Percentiles rank a stretch among this genome's conserved stretches.
Evolutionary conservation across 2,329 filamentous ascomycete species (phyloP).

Genomic region (Nectriaceae sp.): DNA sequence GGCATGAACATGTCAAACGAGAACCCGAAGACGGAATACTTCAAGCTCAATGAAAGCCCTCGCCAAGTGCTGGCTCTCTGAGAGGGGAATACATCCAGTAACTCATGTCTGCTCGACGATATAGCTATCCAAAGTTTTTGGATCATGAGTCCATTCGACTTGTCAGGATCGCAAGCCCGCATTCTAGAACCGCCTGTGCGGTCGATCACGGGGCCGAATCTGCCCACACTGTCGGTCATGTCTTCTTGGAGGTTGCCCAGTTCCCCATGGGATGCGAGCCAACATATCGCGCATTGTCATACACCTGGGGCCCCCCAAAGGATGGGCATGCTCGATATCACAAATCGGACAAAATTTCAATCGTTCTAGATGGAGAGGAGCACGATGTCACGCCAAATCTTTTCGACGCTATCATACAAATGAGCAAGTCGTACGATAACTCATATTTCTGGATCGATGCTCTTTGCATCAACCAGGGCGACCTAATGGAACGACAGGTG

Average conservation of each 20-base stretch:
- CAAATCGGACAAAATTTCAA: background rate
- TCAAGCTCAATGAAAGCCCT: background rate
- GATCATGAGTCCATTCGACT: background rate
- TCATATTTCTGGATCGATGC: slow-evolving; percentile 15
- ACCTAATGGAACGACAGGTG: slow-evolving; percentile 7
- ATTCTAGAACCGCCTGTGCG: background rate
- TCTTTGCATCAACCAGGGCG: slow-evolving; percentile 19
- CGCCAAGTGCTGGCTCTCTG: background rate
- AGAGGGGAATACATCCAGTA: background rate
- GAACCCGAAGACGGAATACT: background rate
- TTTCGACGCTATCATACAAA: slow-evolving; percentile 1
- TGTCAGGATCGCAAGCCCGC: background rate
- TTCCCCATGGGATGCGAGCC: background rate
- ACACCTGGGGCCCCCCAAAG: background rate
- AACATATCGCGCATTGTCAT: background rate
- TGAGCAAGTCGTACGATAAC: slow-evolving; percentile 1
- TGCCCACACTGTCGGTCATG: background rate
- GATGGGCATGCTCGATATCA: background rate
- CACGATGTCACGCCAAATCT: background rate
- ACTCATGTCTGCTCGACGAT: background rate
- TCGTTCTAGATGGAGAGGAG: background rate
- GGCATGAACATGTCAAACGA: too few relatives aligned
- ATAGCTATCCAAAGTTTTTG: background rate
- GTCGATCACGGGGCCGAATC: background rate
- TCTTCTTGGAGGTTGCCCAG: background rate